These are phyloP conservation scores for Sporothrix mexicana DNA, from an alignment of 2,329 filamentous ascomycete genomes.

Conservation along the genomic window DNA sequence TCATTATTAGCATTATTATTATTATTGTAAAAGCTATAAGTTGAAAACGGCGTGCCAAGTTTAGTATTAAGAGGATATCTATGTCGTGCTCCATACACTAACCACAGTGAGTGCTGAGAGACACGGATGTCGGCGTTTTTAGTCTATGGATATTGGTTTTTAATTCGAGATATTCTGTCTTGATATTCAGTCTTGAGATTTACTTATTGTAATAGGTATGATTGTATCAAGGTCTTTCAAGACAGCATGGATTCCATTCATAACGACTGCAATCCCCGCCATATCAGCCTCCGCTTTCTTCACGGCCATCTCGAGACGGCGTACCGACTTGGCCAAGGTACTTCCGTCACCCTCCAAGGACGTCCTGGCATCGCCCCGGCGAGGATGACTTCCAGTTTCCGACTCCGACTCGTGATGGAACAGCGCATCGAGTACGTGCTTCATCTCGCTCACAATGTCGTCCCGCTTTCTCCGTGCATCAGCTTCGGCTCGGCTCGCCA, in stretches of 20 bases:
- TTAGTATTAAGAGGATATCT: too few relatives aligned
- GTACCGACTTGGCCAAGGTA: neutral
- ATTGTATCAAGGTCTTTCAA: neutral
- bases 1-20: too few relatives aligned
- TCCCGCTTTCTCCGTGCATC: neutral
- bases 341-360: neutral
- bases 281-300: neutral
- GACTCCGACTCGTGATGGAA: neutral
- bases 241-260: neutral
- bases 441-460: neutral
- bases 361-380: neutral
- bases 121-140: too few relatives aligned
- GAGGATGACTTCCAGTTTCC: neutral
- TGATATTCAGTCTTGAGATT: neutral
- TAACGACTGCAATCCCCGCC: neutral
- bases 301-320: slow-evolving; percentile 2
- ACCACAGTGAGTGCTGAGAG: too few relatives aligned
- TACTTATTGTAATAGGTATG: neutral
- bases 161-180: neutral
- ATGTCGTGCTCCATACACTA: too few relatives aligned
- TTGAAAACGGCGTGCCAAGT: too few relatives aligned
- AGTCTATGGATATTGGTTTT: too few relatives aligned
- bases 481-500: neutral
- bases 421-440: neutral
- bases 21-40: too few relatives aligned